Percentiles rank a stretch among this genome's conserved stretches.
phyloP scores from a whole-genome alignment of 768 basidiomycete genomes.

The Kwoniella pini region DNA sequence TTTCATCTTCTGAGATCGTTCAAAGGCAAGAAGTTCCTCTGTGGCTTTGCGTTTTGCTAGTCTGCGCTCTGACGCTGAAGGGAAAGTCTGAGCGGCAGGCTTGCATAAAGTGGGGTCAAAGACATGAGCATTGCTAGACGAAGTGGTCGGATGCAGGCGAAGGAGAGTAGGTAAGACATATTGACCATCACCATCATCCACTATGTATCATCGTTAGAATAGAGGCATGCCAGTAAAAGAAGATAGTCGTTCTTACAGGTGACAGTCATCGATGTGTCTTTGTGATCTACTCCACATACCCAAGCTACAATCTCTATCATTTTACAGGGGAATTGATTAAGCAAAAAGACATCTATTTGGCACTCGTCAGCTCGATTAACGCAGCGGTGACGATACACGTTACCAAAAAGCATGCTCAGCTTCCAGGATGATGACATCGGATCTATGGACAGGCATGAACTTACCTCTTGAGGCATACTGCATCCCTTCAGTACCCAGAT shows the following conservation, averaged over 20 bases:
- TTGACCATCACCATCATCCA: constrained; percentile 47
- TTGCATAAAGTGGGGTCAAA: neutral
- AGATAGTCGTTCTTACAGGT: constrained; percentile 15
- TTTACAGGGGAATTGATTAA: constrained; percentile 39
- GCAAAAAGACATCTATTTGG: constrained; percentile 41
- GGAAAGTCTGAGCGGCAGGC: constrained; percentile 1
- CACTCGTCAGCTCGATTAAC: neutral
- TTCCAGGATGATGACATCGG: no score
- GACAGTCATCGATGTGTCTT: constrained; percentile 35
- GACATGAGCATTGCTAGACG: neutral
- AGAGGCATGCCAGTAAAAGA: neutral
- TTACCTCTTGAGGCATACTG: constrained; percentile 25
- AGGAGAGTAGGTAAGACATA: constrained; percentile 30
- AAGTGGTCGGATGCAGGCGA: constrained; percentile 11
- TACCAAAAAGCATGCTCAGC: no score
- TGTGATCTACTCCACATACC: constrained; percentile 44
- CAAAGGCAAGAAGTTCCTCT: constrained; percentile 1
- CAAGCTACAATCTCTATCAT: constrained; percentile 46
- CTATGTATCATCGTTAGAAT: neutral
- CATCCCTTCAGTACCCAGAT: constrained; percentile 2
- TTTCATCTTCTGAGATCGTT: neutral
- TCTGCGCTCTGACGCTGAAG: neutral
- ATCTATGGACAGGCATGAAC: no score
- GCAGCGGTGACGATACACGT: neutral
- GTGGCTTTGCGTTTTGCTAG: constrained; percentile 27